A percentile compares a stretch with the other conserved stretches of the same genome.
phyloP scores from a whole-genome alignment of 2,329 filamentous ascomycete genomes.

The Bipolaris oryzae region DNA sequence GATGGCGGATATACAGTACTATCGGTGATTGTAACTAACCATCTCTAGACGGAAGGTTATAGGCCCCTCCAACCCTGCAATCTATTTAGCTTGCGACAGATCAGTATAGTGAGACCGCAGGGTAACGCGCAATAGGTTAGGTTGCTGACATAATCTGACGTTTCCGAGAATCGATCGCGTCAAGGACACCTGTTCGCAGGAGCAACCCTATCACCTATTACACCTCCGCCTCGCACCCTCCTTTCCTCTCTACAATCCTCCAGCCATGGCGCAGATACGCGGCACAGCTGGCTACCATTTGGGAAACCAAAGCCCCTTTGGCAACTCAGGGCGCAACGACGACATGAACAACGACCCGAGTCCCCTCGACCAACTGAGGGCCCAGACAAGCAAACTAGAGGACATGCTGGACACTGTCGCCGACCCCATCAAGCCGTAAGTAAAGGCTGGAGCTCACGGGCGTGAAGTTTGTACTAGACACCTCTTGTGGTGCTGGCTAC shows the following conservation, averaged over 20 bases:
- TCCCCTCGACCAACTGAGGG: slow-evolving; percentile 84
- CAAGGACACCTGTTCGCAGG: slow-evolving; percentile 31
- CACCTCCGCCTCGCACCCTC: slow-evolving; percentile 28
- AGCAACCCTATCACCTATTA: slow-evolving; percentile 35
- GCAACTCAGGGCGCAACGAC: slow-evolving; percentile 63
- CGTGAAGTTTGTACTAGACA: neutral
- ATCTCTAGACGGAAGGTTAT: slow-evolving; percentile 5
- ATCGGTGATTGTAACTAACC: slow-evolving; percentile 1
- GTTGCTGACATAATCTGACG: slow-evolving; percentile 28
- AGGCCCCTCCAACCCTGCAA: slow-evolving; percentile 10
- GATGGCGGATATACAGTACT: slow-evolving; percentile 2
- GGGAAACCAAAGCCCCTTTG: slow-evolving; percentile 75
- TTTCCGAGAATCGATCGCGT: slow-evolving; percentile 16
- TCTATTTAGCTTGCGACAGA: slow-evolving; percentile 12
- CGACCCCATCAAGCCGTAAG: slow-evolving; percentile 94
- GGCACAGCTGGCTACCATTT: slow-evolving; percentile 81
- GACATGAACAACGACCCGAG: slow-evolving; percentile 69
- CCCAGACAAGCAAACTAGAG: slow-evolving; percentile 98
- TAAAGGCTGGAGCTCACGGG: slow-evolving; percentile 37
- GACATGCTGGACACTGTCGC: slow-evolving; percentile 85
- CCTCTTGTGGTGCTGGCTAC: neutral
- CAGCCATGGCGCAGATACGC: slow-evolving; percentile 63
- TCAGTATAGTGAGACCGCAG: slow-evolving; percentile 10
- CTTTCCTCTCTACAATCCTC: slow-evolving; percentile 24
- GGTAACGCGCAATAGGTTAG: slow-evolving; percentile 13